Evolutionary conservation across 2,329 filamentous ascomycete genomes (phyloP).

Genomic region (Plenodomus tracheiphilus): DNA sequence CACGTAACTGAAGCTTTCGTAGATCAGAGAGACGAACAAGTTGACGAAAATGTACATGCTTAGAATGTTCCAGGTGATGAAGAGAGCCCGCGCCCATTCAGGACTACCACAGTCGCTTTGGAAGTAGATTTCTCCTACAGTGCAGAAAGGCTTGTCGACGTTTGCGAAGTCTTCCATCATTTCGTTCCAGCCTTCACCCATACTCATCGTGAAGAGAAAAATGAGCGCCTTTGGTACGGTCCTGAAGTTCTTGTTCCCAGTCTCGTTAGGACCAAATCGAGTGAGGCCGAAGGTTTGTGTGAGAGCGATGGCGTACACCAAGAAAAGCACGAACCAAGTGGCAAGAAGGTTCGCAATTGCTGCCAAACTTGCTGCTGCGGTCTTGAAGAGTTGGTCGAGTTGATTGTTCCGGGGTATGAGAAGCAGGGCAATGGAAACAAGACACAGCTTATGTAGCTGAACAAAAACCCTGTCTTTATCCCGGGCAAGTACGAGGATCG

Average conservation of each 20-base stretch:
- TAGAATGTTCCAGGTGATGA: slow-evolving; percentile 97
- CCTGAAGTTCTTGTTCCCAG: slow-evolving; percentile 84
- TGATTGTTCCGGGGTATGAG: slow-evolving; percentile 96
- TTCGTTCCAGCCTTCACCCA: slow-evolving; percentile 94
- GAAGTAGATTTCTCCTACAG: slow-evolving; percentile 71
- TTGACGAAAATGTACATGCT: slow-evolving; percentile 99
- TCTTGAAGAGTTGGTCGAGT: slow-evolving; percentile 97
- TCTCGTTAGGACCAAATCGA: slow-evolving; percentile 74
- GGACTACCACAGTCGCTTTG: slow-evolving; percentile 90
- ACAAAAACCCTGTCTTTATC: slow-evolving; percentile 63
- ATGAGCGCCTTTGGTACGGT: slow-evolving; percentile 93
- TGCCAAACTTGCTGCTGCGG: slow-evolving; percentile 88
- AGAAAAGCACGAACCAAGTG: slow-evolving; percentile 95
- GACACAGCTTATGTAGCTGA: slow-evolving; percentile 89
- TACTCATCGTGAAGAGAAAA: slow-evolving; percentile 88
- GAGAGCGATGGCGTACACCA: slow-evolving; percentile 94
- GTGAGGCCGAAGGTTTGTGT: slow-evolving; percentile 96
- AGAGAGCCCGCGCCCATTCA: slow-evolving; percentile 83
- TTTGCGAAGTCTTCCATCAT: slow-evolving; percentile 94
- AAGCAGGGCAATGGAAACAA: slow-evolving; percentile 85
- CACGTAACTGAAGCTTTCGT: slow-evolving; percentile 98
- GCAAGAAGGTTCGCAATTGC: slow-evolving; percentile 89
- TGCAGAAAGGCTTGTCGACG: slow-evolving; percentile 80
- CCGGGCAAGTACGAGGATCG: slow-evolving; percentile 72
- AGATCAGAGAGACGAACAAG: slow-evolving; percentile 96